These are phyloP conservation scores for Penicillium nucicola DNA, from an alignment of 495 filamentous ascomycete genomes.

Conservation along the genomic window DNA sequence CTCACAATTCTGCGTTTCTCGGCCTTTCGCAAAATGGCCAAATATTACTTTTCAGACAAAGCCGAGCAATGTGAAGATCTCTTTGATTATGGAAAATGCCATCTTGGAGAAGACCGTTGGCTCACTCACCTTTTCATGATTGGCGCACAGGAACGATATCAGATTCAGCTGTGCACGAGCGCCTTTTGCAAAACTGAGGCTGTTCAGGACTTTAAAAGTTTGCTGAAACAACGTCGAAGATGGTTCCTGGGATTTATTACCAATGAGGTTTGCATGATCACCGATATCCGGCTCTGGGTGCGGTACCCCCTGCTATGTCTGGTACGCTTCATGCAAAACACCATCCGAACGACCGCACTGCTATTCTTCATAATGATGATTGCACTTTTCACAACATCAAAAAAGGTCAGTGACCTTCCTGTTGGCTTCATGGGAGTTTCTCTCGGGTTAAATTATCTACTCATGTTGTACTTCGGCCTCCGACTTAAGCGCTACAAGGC, in stretches of 20 bases:
- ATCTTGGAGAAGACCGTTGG: constrained; percentile 96
- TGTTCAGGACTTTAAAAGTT: constrained; percentile 79
- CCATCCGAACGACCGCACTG: constrained; percentile 90
- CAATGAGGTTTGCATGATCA: constrained; percentile 98
- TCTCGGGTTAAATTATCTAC: constrained; percentile 86
- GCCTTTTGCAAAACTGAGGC: constrained; percentile 99
- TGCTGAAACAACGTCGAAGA: constrained; percentile 91
- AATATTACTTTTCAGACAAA: constrained; percentile 98
- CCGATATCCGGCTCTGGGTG: constrained; percentile 86
- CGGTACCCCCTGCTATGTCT: constrained; percentile 87
- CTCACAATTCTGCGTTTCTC: constrained; percentile 95
- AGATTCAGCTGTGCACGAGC: constrained; percentile 95
- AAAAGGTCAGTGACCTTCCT: constrained; percentile 72
- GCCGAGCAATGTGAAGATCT: constrained; percentile 94
- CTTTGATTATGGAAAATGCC: constrained; percentile 94
- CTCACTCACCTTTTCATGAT: constrained; percentile 99
- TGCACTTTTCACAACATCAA: constrained; percentile 80
- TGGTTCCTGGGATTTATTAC: constrained; percentile 99
- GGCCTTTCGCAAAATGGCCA: constrained; percentile 94
- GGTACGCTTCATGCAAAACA: constrained; percentile 94
- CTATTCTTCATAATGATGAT: constrained; percentile 96
- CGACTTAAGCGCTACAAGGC: constrained; percentile 87
- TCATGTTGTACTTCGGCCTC: constrained; percentile 95
- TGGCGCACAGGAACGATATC: constrained; percentile 84
- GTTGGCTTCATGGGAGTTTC: constrained; percentile 96